Evolutionary conservation across 805 yeast species (phyloP).

Genomic region (Saturnispora silvae): DNA sequence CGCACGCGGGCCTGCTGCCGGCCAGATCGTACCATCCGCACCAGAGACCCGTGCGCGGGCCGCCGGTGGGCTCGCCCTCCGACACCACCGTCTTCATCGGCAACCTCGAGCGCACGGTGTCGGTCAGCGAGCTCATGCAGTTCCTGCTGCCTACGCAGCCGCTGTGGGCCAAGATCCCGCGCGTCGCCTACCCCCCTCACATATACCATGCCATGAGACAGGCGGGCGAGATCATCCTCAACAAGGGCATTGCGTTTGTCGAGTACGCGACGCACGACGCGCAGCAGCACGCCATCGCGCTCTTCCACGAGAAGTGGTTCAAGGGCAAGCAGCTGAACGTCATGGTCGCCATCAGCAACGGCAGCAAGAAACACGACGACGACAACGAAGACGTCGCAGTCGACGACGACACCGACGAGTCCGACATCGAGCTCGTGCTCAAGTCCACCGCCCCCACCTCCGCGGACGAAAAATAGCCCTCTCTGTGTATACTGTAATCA

Average conservation of each 20-base stretch:
- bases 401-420: neutral
- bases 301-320: slow-evolving; percentile 54
- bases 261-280: slow-evolving; percentile 37
- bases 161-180: slow-evolving; percentile 50
- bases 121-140: slow-evolving; percentile 34
- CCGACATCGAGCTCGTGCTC: neutral
- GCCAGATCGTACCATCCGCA: too few relatives aligned
- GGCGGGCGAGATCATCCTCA: slow-evolving; percentile 36
- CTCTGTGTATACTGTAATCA: too few relatives aligned
- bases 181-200: slow-evolving; percentile 34
- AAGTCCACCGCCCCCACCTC: neutral
- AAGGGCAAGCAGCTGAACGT: slow-evolving; percentile 59
- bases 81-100: slow-evolving; percentile 51
- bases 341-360: slow-evolving; percentile 65
- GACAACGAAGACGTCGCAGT: neutral
- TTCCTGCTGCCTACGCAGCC: slow-evolving; percentile 41
- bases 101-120: slow-evolving; percentile 44
- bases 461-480: neutral
- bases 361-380: neutral
- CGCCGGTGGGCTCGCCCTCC: slow-evolving; percentile 44
- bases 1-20: too few relatives aligned
- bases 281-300: slow-evolving; percentile 42
- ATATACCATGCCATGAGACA: slow-evolving; percentile 34
- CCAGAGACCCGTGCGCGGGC: too few relatives aligned
- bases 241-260: slow-evolving; percentile 59